phyloP scores from a whole-genome alignment of 2,329 filamentous ascomycete species.

The Geosmithia flava region DNA sequence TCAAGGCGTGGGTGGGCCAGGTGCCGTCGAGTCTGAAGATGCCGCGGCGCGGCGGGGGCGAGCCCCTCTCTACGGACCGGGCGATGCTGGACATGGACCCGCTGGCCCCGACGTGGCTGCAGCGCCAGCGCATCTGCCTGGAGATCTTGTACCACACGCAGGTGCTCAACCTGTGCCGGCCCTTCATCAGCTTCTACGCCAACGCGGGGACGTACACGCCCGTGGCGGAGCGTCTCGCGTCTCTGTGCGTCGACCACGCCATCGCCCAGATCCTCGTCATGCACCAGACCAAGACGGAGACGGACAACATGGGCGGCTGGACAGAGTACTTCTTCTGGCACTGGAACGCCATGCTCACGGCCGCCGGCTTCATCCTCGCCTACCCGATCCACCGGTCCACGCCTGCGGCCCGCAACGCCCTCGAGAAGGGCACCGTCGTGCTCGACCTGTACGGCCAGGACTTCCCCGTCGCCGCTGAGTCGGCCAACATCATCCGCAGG shows the following conservation, averaged over 20 bases:
- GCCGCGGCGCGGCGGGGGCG: conserved; percentile 16
- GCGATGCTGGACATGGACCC: conserved; percentile 13
- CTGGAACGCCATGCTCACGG: conserved; percentile 15
- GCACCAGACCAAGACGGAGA: conserved; percentile 12
- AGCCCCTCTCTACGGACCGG: conserved; percentile 23
- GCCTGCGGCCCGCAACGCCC: conserved; percentile 9
- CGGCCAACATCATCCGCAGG: conserved; percentile 21
- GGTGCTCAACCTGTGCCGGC: conserved; percentile 21
- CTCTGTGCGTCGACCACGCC: conserved; percentile 12
- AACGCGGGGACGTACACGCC: conserved; percentile 4
- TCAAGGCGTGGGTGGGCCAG: conserved; percentile 10
- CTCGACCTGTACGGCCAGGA: conserved; percentile 19
- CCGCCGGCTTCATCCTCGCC: conserved; percentile 18
- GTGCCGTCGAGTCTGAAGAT: conserved; percentile 25
- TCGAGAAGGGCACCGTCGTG: conserved; percentile 23
- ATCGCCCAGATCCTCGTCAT: conserved; percentile 14
- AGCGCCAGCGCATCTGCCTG: conserved; percentile 25
- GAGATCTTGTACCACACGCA: conserved; percentile 29
- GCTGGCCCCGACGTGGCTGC: conserved; percentile 27
- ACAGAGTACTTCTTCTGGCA: conserved; percentile 14
- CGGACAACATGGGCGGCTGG: conserved; percentile 14
- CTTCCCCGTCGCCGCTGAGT: conserved; percentile 27
- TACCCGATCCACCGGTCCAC: conserved; percentile 12
- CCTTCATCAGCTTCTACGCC: conserved; percentile 22
- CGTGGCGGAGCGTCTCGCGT: conserved; percentile 11